These are phyloP conservation scores for Croton laevigatus DNA, from an alignment of 441 rosid genomes.

Conservation along the genomic window DNA sequence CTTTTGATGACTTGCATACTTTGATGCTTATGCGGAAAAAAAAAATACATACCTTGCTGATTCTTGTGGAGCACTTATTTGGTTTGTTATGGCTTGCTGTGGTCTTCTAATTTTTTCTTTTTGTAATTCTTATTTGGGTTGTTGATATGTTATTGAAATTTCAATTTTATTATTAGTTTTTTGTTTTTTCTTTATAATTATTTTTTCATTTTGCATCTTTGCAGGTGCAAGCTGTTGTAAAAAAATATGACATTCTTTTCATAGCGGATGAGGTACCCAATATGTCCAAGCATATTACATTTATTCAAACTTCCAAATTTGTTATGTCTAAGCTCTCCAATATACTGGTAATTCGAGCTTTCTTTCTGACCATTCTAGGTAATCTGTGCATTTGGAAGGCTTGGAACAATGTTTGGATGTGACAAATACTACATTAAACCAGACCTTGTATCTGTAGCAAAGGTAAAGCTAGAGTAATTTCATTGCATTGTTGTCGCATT, in stretches of 20 bases:
- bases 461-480: conserved; percentile 44
- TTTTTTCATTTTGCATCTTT: conserved; percentile 11
- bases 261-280: conserved; percentile 87
- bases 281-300: conserved; percentile 1
- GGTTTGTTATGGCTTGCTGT: neutral
- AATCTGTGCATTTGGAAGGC: conserved; percentile 96
- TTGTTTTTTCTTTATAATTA: neutral
- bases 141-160: neutral
- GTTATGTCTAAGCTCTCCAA: neutral
- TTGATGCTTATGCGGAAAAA: neutral
- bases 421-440: conserved; percentile 85
- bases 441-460: conserved; percentile 85
- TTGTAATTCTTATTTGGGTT: neutral
- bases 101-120: neutral
- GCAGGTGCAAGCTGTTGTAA: conserved; percentile 88
- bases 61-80: neutral
- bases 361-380: conserved; percentile 48
- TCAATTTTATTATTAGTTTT: neutral
- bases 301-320: neutral
- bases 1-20: neutral
- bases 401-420: conserved; percentile 95
- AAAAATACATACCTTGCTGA: neutral
- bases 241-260: conserved; percentile 82
- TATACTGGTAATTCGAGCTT: neutral
- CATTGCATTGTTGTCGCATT: neutral